Evolutionary conservation across 2,329 filamentous ascomycete genomes (phyloP).

Genomic region (Massarina eburnea): DNA sequence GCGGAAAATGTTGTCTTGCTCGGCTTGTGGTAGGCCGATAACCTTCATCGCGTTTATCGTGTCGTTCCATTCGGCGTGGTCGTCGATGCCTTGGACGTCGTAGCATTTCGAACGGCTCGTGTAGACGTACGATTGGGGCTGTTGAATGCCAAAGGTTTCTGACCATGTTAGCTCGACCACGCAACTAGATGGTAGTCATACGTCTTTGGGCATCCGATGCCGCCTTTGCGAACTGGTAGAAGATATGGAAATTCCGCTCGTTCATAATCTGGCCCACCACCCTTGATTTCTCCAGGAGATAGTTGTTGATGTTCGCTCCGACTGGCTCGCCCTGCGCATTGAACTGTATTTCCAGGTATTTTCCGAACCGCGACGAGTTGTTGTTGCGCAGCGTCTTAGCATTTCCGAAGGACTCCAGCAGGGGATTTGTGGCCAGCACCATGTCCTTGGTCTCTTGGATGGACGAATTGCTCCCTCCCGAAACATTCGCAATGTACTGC

Average conservation of each 20-base stretch:
- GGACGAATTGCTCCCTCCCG: conserved; percentile 77
- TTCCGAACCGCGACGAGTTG: conserved; percentile 97
- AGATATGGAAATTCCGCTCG: conserved; percentile 98
- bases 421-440: conserved; percentile 95
- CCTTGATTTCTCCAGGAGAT: conserved; percentile 90
- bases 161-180: conserved; percentile 15
- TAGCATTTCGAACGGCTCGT: conserved; percentile 93
- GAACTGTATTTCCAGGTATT: conserved; percentile 97
- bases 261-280: conserved; percentile 94
- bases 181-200: conserved; percentile 25
- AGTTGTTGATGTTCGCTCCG: conserved; percentile 97
- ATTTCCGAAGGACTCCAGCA: conserved; percentile 97
- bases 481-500: conserved; percentile 99
- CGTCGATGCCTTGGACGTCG: conserved; percentile 92
- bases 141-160: conserved; percentile 86
- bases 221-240: conserved; percentile 97
- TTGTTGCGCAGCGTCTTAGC: conserved; percentile 98
- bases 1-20: conserved; percentile 96
- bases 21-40: conserved; percentile 82
- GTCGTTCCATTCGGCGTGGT: conserved; percentile 83
- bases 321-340: conserved; percentile 88
- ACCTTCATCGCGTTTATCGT: conserved; percentile 93
- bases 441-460: conserved; percentile 99
- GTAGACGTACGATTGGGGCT: conserved; percentile 89
- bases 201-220: conserved; percentile 80